Evolutionary conservation across 331 rosid genomes (phyloP), one percentile per base, ranked within the genome.

Genomic region (Spiraea crenata): DNA sequence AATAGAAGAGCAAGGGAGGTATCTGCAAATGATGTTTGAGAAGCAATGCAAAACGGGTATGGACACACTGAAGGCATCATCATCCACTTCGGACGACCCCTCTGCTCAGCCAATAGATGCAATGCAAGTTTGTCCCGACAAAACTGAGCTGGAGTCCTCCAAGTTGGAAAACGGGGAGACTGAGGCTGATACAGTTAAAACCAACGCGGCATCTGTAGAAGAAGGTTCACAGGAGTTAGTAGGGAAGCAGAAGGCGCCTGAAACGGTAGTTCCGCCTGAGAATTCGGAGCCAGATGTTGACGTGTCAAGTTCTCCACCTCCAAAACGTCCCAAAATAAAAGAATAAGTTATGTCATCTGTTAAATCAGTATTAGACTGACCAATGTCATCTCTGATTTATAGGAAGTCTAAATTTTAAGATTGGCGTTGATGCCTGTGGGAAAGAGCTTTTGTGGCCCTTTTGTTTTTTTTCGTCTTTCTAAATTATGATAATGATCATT

Each of bases 1-100:
- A 68, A 91, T 95, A 76, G 99, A 91, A 89, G 98, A 95, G 74
- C 99, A 95, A 74, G 99, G 99, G 69, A 86, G 85, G 84, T 83
- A 74, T 80, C 96, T 95, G 65, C 99, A 95, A 69, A 91, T 82
- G 96, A 91, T 95, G 93, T 91, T 95, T 74, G 98, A 95, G 86
- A 86, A 91, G 79, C 99, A 93, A 81, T 88, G 95, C 88, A 88
- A 91, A 76, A 64, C 99, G 14, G 85, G 95, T 37, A 68, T 69
- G 55, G 91, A 88, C 65, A 79, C 82, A 82, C 76, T 80, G 19
- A 93, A 87, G 81, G 76, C 81, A 48, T 76, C 98, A 16, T 65
- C 87, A 6, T 85, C 93, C 35, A 69, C 82, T 73, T 55, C 71
- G 55, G 89, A 81, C 51, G 73, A 77, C 71, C 82, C 81, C 63